Percentiles rank a stretch among this genome's conserved stretches.
phyloP scores from a whole-genome alignment of 2,329 filamentous ascomycete genomes.

The Fusarium sp. region DNA sequence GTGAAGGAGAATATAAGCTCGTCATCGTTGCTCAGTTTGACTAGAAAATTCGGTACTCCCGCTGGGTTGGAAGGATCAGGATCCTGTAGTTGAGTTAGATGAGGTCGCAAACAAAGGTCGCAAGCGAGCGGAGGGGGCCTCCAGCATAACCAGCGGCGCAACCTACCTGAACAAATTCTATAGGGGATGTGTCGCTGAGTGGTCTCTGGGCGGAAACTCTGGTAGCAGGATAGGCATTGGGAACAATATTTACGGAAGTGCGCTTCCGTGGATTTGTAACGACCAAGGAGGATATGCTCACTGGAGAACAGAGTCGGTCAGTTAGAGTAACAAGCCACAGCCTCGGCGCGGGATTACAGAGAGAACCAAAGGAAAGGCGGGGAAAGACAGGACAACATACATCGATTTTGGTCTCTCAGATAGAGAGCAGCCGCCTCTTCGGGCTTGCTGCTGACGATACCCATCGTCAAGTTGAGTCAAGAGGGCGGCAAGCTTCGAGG shows the following conservation, averaged over 20 bases:
- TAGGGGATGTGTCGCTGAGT: slow-evolving; percentile 78
- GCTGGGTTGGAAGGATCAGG: slow-evolving; percentile 72
- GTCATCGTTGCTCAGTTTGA: slow-evolving; percentile 91
- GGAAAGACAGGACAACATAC: slow-evolving; percentile 68
- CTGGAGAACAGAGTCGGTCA: slow-evolving; percentile 63
- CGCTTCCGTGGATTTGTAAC: slow-evolving; percentile 86
- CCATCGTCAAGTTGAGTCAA: slow-evolving; percentile 75
- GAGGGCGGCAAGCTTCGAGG: slow-evolving; percentile 37
- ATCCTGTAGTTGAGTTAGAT: slow-evolving; percentile 71
- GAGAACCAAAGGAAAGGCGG: slow-evolving; percentile 26
- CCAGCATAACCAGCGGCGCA: slow-evolving; percentile 34
- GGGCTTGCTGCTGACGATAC: slow-evolving; percentile 89
- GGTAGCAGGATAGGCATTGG: slow-evolving; percentile 90
- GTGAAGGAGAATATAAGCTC: slow-evolving; percentile 95
- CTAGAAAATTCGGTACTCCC: slow-evolving; percentile 79
- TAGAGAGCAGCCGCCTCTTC: slow-evolving; percentile 87
- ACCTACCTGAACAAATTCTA: slow-evolving; percentile 93
- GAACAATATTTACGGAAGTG: slow-evolving; percentile 81
- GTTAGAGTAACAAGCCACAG: slow-evolving; percentile 40
- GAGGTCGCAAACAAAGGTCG: slow-evolving; percentile 38
- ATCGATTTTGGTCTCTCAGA: slow-evolving; percentile 91
- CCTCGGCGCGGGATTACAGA: slow-evolving; percentile 26
- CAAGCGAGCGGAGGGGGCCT: slow-evolving; percentile 18
- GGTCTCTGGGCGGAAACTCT: slow-evolving; percentile 82
- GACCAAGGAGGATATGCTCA: slow-evolving; percentile 87